phyloP scores from a whole-genome alignment of 2,329 filamentous ascomycete species.

The Torrubiella hemipterigena region DNA sequence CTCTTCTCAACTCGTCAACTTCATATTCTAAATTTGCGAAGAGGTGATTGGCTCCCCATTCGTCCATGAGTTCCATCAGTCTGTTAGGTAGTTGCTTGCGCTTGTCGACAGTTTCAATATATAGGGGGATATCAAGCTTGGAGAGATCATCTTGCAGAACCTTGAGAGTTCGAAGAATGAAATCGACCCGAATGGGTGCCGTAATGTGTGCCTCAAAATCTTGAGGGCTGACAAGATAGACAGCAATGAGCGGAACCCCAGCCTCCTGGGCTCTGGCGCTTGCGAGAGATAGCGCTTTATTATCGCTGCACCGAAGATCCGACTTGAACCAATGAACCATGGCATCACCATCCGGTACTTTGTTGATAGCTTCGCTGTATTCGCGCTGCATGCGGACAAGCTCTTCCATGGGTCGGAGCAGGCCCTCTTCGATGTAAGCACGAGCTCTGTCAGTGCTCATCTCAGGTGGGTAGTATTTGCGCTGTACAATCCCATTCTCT shows the following conservation, averaged over 20 bases:
- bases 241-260: slow-evolving; percentile 58
- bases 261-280: slow-evolving; percentile 51
- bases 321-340: slow-evolving; percentile 89
- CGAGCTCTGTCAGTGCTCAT: slow-evolving; percentile 71
- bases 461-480: slow-evolving; percentile 72
- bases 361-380: slow-evolving; percentile 32
- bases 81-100: slow-evolving; percentile 48
- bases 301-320: slow-evolving; percentile 65
- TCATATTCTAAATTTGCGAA: slow-evolving; percentile 86
- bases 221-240: slow-evolving; percentile 74
- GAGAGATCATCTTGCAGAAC: slow-evolving; percentile 55
- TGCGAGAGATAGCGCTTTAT: slow-evolving; percentile 57
- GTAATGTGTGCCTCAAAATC: slow-evolving; percentile 75
- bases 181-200: slow-evolving; percentile 63
- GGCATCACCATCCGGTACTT: slow-evolving; percentile 24
- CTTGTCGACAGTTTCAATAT: slow-evolving; percentile 59
- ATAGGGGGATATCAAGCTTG: slow-evolving; percentile 63
- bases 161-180: slow-evolving; percentile 61
- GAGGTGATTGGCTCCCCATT: slow-evolving; percentile 65
- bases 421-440: slow-evolving; percentile 57
- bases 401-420: slow-evolving; percentile 62
- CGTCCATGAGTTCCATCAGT: slow-evolving; percentile 51
- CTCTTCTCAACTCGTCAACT: slow-evolving; percentile 75
- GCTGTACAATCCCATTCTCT: slow-evolving; percentile 51
- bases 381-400: slow-evolving; percentile 46